Base-by-base conservation (phyloP, 768 basidiomycete genomes). In the Austroboletus eburneus region DNA sequence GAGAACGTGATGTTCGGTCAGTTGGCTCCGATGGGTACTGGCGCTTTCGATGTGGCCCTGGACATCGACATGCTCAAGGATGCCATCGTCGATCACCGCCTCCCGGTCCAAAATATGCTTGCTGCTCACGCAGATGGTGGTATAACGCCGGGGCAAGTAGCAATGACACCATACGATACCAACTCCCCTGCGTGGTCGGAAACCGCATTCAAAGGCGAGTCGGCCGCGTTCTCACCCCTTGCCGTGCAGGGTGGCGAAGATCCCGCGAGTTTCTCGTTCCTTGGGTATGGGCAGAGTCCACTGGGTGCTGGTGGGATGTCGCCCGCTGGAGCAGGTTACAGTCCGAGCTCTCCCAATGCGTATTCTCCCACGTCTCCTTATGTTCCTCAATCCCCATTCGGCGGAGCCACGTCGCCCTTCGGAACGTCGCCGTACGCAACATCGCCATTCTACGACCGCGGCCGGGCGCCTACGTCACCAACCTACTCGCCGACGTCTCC, bases 1-100 rank as follows among this genome's bases (percentile, higher is more conserved):
- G 95, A 98, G 75, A 98, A 97, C 59, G 92, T 99, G 34, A 83
- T 99, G 78, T 91, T 99, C 57, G 96, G 96, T 16, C 96, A 98
- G 70, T 88, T 98, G 81, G 94, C 95, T n/a, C 94, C 94, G 1
- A 97, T 99, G 93, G 96, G 96, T 42, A 97, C 96, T 0, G 96
- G 96, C 13, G 80, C 91, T 8, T 97, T 95, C 61, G 95, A 98
- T 40, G 89, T 99, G 41, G 86, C 91, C 0, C 78, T 99, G 40
- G 96, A 99, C 66, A 90, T 97, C 59, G 89, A 94, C 56, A 95
- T 98, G 92, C 75, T 99, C 58, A 96, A 96, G 75, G 95, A 98
- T 49, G 94, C 96, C 33, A 92, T 97, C 45, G 88, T 97, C 41
- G 96, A 99, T 65, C 92, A 95, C 61, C 87, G 93, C 21, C 73